These are phyloP conservation scores for Boletus huronensis DNA, from an alignment of 768 basidiomycete genomes.

Conservation along the genomic window DNA sequence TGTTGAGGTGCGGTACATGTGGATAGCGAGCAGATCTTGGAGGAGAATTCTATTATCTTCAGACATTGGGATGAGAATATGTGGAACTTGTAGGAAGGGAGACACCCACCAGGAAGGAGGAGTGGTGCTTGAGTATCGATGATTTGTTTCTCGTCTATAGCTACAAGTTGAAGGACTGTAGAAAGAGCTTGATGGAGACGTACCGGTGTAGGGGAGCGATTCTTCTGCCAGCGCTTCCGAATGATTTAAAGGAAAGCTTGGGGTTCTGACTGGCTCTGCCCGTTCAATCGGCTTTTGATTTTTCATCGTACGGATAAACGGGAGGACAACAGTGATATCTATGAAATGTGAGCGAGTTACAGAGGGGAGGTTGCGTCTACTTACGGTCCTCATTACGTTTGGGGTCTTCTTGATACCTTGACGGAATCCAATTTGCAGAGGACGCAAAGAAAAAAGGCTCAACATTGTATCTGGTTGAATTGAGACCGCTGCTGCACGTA, in stretches of 20 bases:
- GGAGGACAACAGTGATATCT: slow-evolving; percentile 58
- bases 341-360: neutral
- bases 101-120: slow-evolving; percentile 32
- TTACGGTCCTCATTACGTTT: slow-evolving; percentile 45
- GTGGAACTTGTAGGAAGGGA: neutral
- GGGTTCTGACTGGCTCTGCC: slow-evolving; percentile 12
- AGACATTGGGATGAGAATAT: neutral
- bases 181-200: neutral
- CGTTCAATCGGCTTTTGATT: slow-evolving; percentile 25
- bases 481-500: neutral
- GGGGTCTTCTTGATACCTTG: slow-evolving; percentile 56
- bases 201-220: slow-evolving; percentile 18
- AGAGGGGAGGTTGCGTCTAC: slow-evolving; percentile 32
- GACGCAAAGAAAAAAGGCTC: slow-evolving; percentile 68
- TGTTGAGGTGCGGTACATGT: slow-evolving; percentile 42
- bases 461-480: slow-evolving; percentile 43
- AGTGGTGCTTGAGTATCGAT: slow-evolving; percentile 56
- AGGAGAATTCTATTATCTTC: slow-evolving; percentile 22
- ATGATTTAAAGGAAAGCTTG: neutral
- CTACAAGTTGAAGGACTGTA: neutral
- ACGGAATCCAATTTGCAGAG: slow-evolving; percentile 64
- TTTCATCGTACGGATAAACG: slow-evolving; percentile 45
- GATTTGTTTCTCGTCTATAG: slow-evolving; percentile 22
- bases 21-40: slow-evolving; percentile 51
- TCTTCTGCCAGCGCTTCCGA: neutral